These are phyloP conservation scores for Clarireedia homoeocarpa DNA, from an alignment of 2,329 filamentous ascomycete genomes.

Conservation along the genomic window DNA sequence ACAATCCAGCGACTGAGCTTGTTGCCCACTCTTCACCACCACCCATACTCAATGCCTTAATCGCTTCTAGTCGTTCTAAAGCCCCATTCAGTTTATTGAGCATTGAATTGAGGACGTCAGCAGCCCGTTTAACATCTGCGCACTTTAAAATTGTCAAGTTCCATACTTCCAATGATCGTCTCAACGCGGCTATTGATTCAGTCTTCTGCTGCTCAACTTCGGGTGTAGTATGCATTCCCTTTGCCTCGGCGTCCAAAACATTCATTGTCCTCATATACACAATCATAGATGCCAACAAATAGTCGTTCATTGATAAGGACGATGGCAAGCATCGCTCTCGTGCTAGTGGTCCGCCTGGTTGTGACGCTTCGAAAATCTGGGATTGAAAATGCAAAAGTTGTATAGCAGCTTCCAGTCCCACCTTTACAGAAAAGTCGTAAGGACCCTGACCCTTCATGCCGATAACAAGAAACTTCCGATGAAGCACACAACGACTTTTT, in stretches of 20 bases:
- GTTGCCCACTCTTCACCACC: not conserved
- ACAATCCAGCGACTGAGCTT: not conserved
- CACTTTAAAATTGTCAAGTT: not conserved
- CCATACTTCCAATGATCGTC: not conserved
- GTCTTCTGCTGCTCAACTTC: not conserved
- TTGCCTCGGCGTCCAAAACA: not conserved
- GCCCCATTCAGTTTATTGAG: too few species aligned
- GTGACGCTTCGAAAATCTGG: slow-evolving; percentile 38
- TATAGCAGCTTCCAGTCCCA: slow-evolving; percentile 42
- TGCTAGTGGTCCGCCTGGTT: slow-evolving; percentile 45
- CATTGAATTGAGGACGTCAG: not conserved
- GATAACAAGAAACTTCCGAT: slow-evolving; percentile 43
- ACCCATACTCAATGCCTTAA: not conserved
- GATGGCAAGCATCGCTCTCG: slow-evolving; percentile 48
- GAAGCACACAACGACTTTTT: slow-evolving; percentile 46
- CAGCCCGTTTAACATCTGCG: not conserved
- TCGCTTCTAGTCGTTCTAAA: not conserved
- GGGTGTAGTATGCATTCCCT: not conserved
- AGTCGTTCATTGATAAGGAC: slow-evolving; percentile 50
- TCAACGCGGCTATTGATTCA: not conserved
- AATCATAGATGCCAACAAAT: slow-evolving; percentile 52
- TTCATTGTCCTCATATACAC: slow-evolving; percentile 25
- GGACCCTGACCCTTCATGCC: slow-evolving; percentile 35
- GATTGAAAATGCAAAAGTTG: slow-evolving; percentile 40
- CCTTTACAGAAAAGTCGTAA: slow-evolving; percentile 43